Evolutionary conservation across 768 basidiomycete genomes (phyloP).

Genomic region (Mycena floridula): DNA sequence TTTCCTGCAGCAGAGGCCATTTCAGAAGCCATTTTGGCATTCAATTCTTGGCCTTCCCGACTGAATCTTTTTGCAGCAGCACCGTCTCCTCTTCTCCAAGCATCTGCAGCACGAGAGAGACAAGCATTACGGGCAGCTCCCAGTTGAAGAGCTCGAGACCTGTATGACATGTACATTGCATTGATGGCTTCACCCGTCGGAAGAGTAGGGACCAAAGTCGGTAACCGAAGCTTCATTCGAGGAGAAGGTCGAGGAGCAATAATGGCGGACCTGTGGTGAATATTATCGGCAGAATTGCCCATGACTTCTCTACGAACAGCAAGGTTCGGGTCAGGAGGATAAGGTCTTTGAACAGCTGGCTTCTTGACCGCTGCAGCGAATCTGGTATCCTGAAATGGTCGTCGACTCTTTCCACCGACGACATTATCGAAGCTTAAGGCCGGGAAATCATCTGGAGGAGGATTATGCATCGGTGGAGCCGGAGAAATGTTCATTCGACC

Average conservation of each 20-base stretch:
- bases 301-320: conserved; percentile 51
- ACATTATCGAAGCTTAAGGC: conserved; percentile 45
- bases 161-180: conserved; percentile 82
- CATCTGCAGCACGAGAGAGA: conserved; percentile 90
- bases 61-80: conserved; percentile 94
- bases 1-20: conserved; percentile 80
- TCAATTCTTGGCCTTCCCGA: conserved; percentile 89
- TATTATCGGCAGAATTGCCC: conserved; percentile 52
- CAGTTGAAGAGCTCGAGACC: conserved; percentile 82
- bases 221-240: conserved; percentile 77
- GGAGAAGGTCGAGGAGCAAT: conserved; percentile 80
- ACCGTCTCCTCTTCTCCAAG: conserved; percentile 93
- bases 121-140: conserved; percentile 93
- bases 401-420: conserved; percentile 31
- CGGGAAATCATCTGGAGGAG: conserved; percentile 67
- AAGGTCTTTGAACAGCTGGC: conserved; percentile 21
- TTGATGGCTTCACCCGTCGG: conserved; percentile 79
- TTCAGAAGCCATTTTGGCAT: conserved; percentile 84
- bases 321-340: conserved; percentile 28
- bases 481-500: conserved; percentile 57
- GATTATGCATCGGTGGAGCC: conserved; percentile 29
- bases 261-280: conserved; percentile 62
- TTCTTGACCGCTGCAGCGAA: conserved; percentile 92
- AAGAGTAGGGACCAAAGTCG: conserved; percentile 81
- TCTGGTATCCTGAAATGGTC: conserved; percentile 69